Conservation (phyloP, 306 rosid species). For the Luffa aegyptiaca region DNA sequence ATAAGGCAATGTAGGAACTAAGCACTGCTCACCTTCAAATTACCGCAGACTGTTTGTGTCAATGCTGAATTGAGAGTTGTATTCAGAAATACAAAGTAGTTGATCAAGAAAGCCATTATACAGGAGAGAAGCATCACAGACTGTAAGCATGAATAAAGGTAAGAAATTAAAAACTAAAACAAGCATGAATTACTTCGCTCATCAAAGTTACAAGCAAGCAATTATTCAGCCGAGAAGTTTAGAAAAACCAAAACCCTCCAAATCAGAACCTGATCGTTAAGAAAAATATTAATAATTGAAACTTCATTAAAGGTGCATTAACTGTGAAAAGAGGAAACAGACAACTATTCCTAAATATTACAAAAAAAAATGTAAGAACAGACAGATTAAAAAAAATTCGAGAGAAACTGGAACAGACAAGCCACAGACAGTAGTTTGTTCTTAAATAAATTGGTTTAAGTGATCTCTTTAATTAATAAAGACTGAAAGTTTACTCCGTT, state of each 20-base stretch:
- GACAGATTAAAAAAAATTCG: background rate
- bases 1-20: background rate
- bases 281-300: background rate
- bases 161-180: background rate
- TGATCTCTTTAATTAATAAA: background rate
- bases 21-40: slow-evolving; percentile 33
- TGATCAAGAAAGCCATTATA: slow-evolving; percentile 56
- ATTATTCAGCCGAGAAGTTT: background rate
- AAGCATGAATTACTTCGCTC: background rate
- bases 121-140: slow-evolving; percentile 68
- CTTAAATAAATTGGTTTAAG: background rate
- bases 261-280: background rate
- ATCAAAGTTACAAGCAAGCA: background rate
- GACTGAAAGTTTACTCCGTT: background rate
- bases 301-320: background rate
- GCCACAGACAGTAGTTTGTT: background rate
- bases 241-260: background rate
- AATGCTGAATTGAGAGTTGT: slow-evolving; percentile 78
- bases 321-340: background rate
- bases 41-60: slow-evolving; percentile 78
- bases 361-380: background rate
- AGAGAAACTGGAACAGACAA: background rate
- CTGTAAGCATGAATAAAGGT: slow-evolving; percentile 24
- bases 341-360: background rate
- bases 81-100: slow-evolving; percentile 63